phyloP scores from a whole-genome alignment of 805 yeast genomes.

The Metschnikowia lochheadii region DNA sequence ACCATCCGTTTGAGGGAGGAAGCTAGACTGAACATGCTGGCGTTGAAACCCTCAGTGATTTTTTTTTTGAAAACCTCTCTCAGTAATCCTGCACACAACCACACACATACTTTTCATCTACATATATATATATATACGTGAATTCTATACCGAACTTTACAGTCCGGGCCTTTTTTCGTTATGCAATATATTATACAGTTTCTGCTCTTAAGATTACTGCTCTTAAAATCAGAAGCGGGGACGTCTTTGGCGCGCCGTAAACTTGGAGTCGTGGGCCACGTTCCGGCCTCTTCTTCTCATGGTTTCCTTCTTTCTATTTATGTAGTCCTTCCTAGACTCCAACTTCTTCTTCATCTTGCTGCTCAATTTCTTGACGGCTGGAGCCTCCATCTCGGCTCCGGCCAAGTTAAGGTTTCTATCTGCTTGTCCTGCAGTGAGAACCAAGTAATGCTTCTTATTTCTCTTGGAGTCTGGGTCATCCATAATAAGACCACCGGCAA shows the following conservation, averaged over 20 bases:
- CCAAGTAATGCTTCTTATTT: constrained; percentile 86
- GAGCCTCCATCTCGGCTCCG: constrained; percentile 78
- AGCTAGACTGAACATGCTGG: constrained; percentile 9
- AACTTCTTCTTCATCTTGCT: constrained; percentile 48
- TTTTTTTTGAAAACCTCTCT: constrained; percentile 1
- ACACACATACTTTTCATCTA: background rate
- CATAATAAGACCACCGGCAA: constrained; percentile 90
- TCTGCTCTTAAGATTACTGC: background rate
- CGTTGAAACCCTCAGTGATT: background rate
- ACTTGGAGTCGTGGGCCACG: constrained; percentile 88
- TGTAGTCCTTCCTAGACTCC: constrained; percentile 78
- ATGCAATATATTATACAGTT: background rate
- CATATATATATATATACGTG: background rate
- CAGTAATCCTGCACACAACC: constrained; percentile 2
- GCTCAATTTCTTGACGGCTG: constrained; percentile 37
- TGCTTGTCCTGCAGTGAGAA: constrained; percentile 80
- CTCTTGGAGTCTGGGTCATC: constrained; percentile 93
- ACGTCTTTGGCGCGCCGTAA: constrained; percentile 72
- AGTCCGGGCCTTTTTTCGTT: background rate
- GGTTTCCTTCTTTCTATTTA: constrained; percentile 85
- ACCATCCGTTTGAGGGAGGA: constrained; percentile 3
- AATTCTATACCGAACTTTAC: background rate
- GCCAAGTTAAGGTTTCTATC: constrained; percentile 70
- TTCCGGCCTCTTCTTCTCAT: constrained; percentile 87
- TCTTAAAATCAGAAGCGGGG: constrained; percentile 30